These are phyloP conservation scores for Casaregolazyma suthepensis DNA, from an alignment of 1,139 yeast genomes.

Conservation along the genomic window DNA sequence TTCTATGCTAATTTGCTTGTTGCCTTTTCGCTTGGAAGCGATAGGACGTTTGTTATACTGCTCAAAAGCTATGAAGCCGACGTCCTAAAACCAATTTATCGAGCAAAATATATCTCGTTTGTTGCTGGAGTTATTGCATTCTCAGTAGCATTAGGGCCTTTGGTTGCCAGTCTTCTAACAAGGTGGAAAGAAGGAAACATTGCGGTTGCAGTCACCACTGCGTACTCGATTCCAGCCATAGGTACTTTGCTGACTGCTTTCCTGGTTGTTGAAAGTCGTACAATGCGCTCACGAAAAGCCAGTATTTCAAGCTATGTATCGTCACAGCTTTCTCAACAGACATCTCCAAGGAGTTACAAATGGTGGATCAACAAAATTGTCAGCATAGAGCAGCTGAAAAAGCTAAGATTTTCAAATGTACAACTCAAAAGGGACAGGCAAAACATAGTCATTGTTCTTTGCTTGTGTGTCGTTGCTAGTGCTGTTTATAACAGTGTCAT, in stretches of 20 bases:
- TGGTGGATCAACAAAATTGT: constrained; percentile 1
- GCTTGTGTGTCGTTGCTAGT: constrained; percentile 36
- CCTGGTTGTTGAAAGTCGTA: constrained; percentile 53
- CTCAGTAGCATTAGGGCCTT: constrained; percentile 62
- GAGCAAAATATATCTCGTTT: constrained; percentile 53
- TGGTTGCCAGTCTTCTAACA: constrained; percentile 43
- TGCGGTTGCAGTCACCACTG: constrained; percentile 23
- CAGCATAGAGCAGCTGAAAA: constrained; percentile 43
- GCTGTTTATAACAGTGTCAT: constrained; percentile 34
- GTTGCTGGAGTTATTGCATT: constrained; percentile 50
- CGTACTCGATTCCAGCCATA: constrained; percentile 21
- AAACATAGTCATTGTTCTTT: constrained; percentile 42
- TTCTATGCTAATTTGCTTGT: constrained; percentile 36
- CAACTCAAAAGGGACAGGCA: constrained; percentile 26
- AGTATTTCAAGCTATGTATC: constrained; percentile 10
- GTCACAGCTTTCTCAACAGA: not conserved
- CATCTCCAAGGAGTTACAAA: constrained; percentile 1
- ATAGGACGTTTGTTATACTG: constrained; percentile 44
- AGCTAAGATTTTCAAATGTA: constrained; percentile 33
- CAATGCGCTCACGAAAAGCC: constrained; percentile 10
- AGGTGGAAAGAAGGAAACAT: constrained; percentile 19
- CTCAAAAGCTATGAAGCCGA: constrained; percentile 58
- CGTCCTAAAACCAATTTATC: constrained; percentile 45
- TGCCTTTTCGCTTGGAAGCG: constrained; percentile 49
- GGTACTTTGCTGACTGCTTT: constrained; percentile 34